Percentiles rank a stretch among this genome's conserved stretches.
Evolutionary conservation across 83 land plant genomes (phyloP).

Genomic region (Picea mariana): DNA sequence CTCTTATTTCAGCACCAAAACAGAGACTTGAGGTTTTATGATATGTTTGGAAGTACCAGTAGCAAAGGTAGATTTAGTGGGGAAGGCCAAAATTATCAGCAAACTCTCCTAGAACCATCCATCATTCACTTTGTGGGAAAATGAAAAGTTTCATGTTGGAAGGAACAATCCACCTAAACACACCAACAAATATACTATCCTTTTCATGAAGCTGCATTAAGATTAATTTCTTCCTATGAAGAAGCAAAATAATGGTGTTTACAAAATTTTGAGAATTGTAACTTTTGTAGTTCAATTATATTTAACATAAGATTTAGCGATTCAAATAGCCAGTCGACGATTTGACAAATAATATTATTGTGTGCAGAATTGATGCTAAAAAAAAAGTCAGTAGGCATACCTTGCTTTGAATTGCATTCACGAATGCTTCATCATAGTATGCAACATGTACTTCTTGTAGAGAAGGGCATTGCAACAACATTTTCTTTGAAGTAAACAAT

Average conservation of each 20-base stretch:
- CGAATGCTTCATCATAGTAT: constrained; percentile 39
- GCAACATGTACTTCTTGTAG: constrained; percentile 53
- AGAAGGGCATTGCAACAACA: constrained; percentile 60
- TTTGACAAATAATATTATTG: neutral
- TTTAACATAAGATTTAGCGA: neutral
- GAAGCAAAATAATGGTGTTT: neutral
- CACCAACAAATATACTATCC: neutral
- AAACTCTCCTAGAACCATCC: constrained; percentile 73
- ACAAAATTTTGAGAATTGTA: neutral
- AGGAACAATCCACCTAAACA: constrained; percentile 7
- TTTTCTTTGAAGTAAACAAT: constrained; percentile 36
- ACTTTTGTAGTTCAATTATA: neutral
- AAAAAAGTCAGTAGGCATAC: constrained; percentile 17
- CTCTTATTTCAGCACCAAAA: no score
- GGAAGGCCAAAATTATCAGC: no score
- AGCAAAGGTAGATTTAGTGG: no score
- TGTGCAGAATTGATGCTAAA: neutral
- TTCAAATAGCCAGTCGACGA: neutral
- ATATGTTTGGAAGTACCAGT: no score
- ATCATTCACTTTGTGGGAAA: constrained; percentile 47
- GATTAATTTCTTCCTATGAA: neutral
- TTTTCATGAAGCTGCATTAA: neutral
- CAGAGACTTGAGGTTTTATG: no score
- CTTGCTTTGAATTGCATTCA: constrained; percentile 47
- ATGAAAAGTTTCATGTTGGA: constrained; percentile 6